phyloP scores from a whole-genome alignment of 2,329 filamentous ascomycete genomes.

The Cytospora chrysosperma region DNA sequence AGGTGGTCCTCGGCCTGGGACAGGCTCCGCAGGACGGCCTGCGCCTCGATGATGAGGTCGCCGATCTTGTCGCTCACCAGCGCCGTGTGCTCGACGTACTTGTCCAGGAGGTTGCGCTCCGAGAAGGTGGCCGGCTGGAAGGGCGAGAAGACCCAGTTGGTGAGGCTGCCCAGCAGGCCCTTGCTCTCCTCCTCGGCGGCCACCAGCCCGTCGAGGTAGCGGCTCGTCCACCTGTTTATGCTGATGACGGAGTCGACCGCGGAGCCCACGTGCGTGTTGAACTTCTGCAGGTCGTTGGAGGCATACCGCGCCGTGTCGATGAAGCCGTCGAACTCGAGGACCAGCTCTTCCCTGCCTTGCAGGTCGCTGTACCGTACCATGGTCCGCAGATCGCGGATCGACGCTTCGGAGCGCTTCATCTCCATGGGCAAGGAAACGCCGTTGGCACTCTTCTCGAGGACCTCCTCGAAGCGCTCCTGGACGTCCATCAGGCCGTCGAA shows the following conservation, averaged over 20 bases:
- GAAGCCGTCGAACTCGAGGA: conserved; percentile 74
- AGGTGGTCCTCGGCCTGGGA: conserved; percentile 68
- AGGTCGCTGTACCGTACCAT: conserved; percentile 70
- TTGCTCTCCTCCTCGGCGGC: conserved; percentile 37
- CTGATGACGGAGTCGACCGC: conserved; percentile 72
- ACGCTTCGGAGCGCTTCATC: conserved; percentile 75
- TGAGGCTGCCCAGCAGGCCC: conserved; percentile 39
- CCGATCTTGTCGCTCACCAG: conserved; percentile 69
- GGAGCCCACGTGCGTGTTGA: conserved; percentile 73
- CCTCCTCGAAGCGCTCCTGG: conserved; percentile 74
- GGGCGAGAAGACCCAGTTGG: conserved; percentile 53
- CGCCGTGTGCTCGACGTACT: conserved; percentile 71
- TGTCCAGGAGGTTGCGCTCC: conserved; percentile 64
- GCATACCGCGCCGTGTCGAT: conserved; percentile 66
- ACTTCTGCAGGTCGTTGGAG: conserved; percentile 66
- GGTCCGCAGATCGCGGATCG: conserved; percentile 71
- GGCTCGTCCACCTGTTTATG: conserved; percentile 73
- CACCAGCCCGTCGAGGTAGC: conserved; percentile 64
- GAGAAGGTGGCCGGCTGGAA: conserved; percentile 63
- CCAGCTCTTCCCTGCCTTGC: conserved; percentile 66
- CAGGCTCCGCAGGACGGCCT: conserved; percentile 64
- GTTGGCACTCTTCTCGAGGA: conserved; percentile 66
- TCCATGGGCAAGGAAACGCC: conserved; percentile 69
- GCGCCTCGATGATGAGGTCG: conserved; percentile 66
- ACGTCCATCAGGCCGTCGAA: conserved; percentile 74